Percentiles rank a stretch among this genome's conserved stretches.
Evolutionary conservation across 139 green algal genomes (phyloP).

Genomic region (Chloropicon primus): DNA sequence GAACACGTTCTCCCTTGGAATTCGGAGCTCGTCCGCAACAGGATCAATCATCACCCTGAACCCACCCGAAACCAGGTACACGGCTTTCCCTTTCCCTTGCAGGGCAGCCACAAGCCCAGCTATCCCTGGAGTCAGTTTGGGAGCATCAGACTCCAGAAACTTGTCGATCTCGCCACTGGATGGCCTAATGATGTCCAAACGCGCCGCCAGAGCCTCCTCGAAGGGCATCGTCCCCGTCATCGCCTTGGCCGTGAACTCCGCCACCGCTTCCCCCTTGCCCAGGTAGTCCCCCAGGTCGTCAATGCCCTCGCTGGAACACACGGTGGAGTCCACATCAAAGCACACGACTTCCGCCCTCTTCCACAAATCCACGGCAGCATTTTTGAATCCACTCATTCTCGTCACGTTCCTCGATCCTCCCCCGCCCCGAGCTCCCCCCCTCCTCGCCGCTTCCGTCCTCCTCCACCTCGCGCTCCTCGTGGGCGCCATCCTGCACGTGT

Average conservation of each 20-base stretch:
- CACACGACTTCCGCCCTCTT: neutral
- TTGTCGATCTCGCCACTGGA: neutral
- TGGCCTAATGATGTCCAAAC: neutral
- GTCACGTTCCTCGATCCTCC: no score
- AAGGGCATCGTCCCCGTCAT: neutral
- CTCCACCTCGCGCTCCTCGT: no score
- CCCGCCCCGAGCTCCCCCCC: no score
- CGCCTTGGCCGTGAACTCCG: neutral
- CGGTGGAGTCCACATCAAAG: neutral
- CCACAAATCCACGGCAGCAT: no score
- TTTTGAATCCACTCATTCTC: no score
- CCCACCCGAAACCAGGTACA: neutral
- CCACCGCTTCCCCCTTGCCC: neutral
- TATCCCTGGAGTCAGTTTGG: neutral
- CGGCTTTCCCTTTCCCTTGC: neutral
- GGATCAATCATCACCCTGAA: neutral
- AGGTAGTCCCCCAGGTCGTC: neutral
- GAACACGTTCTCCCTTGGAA: neutral
- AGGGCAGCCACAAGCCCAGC: neutral
- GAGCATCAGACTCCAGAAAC: neutral
- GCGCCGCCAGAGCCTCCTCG: neutral
- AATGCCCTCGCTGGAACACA: neutral
- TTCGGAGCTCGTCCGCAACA: neutral
- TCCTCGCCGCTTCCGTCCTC: no score
- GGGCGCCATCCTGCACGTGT: no score